These are phyloP conservation scores for Flammula alnicola DNA, from an alignment of 1,284 basidiomycete genomes.

Conservation along the genomic window DNA sequence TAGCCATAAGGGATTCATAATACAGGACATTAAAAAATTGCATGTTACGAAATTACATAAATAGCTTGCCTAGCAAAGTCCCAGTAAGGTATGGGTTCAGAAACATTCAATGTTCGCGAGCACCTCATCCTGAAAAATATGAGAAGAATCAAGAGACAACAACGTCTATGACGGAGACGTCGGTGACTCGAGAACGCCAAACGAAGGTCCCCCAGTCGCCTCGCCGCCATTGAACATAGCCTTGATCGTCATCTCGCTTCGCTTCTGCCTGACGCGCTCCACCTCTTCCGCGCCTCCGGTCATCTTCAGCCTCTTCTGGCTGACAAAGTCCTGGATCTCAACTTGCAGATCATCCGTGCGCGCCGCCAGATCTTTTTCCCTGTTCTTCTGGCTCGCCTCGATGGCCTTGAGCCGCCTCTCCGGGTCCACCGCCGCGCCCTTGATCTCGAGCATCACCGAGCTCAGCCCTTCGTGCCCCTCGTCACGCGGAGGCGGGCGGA, in stretches of 20 bases:
- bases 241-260: slow-evolving; percentile 83
- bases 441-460: slow-evolving; percentile 87
- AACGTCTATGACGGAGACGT: no score
- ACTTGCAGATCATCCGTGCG: slow-evolving; percentile 80
- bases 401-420: slow-evolving; percentile 88
- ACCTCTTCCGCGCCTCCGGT: slow-evolving; percentile 93
- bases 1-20: no score
- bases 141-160: no score
- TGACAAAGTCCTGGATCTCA: slow-evolving; percentile 85
- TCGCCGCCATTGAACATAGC: slow-evolving; percentile 74
- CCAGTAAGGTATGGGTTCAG: not conserved
- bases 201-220: slow-evolving; percentile 20
- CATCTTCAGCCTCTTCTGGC: slow-evolving; percentile 85
- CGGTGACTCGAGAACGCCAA: slow-evolving; percentile 21
- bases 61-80: not conserved
- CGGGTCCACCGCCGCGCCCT: slow-evolving; percentile 81
- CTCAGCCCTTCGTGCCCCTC: slow-evolving; percentile 67
- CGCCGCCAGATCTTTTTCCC: slow-evolving; percentile 75
- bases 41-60: slow-evolving; percentile 1
- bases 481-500: slow-evolving; percentile 62
- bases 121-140: not conserved
- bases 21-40: slow-evolving; percentile 3
- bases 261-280: slow-evolving; percentile 82
- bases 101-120: not conserved
- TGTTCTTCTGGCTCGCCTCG: slow-evolving; percentile 79